Evolutionary conservation across 352 stramenopile species (phyloP).

Genomic region (Globisporangium cylindrosporum): DNA sequence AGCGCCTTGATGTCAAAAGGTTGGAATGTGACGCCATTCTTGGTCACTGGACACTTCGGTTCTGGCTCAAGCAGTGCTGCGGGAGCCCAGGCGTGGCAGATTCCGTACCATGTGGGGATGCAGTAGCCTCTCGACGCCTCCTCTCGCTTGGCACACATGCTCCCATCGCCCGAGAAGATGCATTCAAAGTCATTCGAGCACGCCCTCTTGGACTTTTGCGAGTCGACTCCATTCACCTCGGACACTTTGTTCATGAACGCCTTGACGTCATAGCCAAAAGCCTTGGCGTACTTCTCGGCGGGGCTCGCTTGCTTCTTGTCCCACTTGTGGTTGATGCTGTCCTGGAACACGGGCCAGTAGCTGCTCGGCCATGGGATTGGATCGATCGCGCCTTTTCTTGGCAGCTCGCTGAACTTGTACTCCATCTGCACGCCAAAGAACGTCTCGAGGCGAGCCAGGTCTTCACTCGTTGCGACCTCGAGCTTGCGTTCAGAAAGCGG

Average conservation of each 20-base stretch:
- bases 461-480: constrained; percentile 22
- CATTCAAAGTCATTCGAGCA: constrained; percentile 36
- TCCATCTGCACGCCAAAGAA: constrained; percentile 39
- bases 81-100: constrained; percentile 55
- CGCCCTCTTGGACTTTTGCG: constrained; percentile 20
- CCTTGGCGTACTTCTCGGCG: constrained; percentile 47
- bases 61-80: constrained; percentile 47
- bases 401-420: constrained; percentile 38
- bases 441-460: constrained; percentile 44
- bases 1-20: constrained; percentile 60
- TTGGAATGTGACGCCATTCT: constrained; percentile 46
- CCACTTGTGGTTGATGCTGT: constrained; percentile 66
- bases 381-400: constrained; percentile 30
- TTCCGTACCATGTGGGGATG: constrained; percentile 51
- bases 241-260: constrained; percentile 43
- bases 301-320: constrained; percentile 28
- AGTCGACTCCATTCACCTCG: constrained; percentile 36
- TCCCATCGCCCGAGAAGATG: constrained; percentile 26
- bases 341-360: constrained; percentile 57
- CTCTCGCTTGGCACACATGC: constrained; percentile 36
- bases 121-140: constrained; percentile 29
- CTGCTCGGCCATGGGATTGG: constrained; percentile 56
- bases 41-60: constrained; percentile 36
- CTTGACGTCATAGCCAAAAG: constrained; percentile 35
- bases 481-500: constrained; percentile 4